phyloP scores from a whole-genome alignment of 2,329 filamentous ascomycete genomes.

The Fusarium aywerte region DNA sequence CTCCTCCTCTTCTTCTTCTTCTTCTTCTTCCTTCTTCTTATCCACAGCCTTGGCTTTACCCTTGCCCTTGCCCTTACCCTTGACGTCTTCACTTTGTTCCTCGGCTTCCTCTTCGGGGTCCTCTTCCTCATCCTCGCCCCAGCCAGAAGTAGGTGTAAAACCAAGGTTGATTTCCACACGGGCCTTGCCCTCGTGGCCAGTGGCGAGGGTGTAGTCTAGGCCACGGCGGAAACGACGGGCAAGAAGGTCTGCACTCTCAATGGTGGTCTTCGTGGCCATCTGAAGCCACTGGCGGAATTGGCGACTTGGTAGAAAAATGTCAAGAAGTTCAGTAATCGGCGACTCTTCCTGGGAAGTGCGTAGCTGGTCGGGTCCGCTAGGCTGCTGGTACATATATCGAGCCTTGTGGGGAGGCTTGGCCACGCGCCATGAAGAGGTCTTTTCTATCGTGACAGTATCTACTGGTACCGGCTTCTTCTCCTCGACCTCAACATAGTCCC shows the following conservation, averaged over 20 bases:
- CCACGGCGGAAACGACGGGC: constrained; percentile 88
- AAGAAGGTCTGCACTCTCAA: constrained; percentile 81
- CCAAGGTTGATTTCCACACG: constrained; percentile 88
- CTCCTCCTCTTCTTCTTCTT: constrained; percentile 38
- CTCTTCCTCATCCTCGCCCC: constrained; percentile 75
- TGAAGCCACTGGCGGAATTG: constrained; percentile 92
- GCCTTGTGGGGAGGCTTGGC: constrained; percentile 95
- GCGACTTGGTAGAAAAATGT: constrained; percentile 83
- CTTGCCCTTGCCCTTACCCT: constrained; percentile 47
- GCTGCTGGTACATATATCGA: constrained; percentile 84
- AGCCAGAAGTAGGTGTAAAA: constrained; percentile 85
- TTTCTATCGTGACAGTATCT: constrained; percentile 66
- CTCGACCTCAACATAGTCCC: constrained; percentile 73
- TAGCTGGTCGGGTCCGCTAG: constrained; percentile 53
- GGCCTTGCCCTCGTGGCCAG: constrained; percentile 79
- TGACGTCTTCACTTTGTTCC: constrained; percentile 49
- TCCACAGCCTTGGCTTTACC: constrained; percentile 40
- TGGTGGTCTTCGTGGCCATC: constrained; percentile 78
- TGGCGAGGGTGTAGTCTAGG: constrained; percentile 92
- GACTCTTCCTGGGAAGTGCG: constrained; percentile 57
- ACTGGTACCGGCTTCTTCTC: constrained; percentile 63
- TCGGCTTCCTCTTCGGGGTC: constrained; percentile 53
- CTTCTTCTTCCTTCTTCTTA: constrained; percentile 15
- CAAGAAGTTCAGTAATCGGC: constrained; percentile 80
- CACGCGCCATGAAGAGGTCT: constrained; percentile 73